Base-by-base conservation (phyloP, 2,329 filamentous ascomycete genomes). In the Aspergillus tamarii region DNA sequence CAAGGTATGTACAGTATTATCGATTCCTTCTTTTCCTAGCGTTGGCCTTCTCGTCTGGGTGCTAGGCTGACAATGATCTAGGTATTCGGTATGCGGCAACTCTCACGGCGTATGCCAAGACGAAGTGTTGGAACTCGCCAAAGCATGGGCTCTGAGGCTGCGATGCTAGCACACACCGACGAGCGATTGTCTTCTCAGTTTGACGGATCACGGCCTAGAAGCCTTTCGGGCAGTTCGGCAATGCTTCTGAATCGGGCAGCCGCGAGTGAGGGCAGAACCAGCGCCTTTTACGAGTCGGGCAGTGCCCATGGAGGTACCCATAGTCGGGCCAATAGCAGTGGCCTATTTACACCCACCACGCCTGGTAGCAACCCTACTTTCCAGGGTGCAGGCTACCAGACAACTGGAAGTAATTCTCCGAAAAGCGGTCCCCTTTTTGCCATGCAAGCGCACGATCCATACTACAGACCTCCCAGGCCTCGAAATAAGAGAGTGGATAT, bases 51-150 rank as follows among this genome's bases (percentile, higher is more conserved):
- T 52, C 26, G 26, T 19, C 26, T 21, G 28, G 1, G 26, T 21
- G 23, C 14, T 52, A 19, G 16, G 28, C 54, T 60, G 56, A 65
- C 57, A 14, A 23, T 23, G 19, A 19, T 16, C 16, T 28, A 82
- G 79, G 92, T 94, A 53, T 96, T 97, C 74, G 94, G 94, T 57
- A 93, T 94, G 85, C 91, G 94, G 54, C 93, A 97, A 77, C 83
- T 97, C 46, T 92, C 92, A 14, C 88, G 91, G 67, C 88, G 93
- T 56, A 82, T 86, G 66, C 87, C 87, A 63, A 87, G 87, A 55
- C 87, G 86, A 64, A 85, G 84, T 59, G 87, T 86, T 19, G 84
- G 85, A 28, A 90, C 90, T 9, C 87, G 93, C 64, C 89, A 91
- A 71, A 97, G 93, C 74, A 91, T 95, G 76, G 85, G 91, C 59